Base-by-base conservation (phyloP, 495 filamentous ascomycete genomes). In the Lasiosphaeria ovina region DNA sequence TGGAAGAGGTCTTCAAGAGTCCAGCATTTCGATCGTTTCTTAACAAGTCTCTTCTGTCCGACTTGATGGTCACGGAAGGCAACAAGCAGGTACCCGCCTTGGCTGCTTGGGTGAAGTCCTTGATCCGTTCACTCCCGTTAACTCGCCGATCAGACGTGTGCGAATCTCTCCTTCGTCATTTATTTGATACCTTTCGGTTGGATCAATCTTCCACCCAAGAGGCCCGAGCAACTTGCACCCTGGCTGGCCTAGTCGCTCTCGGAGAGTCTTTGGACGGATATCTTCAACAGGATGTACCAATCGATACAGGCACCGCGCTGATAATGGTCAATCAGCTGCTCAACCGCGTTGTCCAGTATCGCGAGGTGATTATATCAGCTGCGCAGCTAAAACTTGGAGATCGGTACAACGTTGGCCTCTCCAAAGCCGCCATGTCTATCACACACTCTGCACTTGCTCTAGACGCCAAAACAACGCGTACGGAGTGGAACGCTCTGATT, bases 1-100 rank as follows among this genome's bases (percentile, higher is more conserved):
- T 89, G 51, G 90, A 95, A 62, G 83, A 88, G 54, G 83, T 94
- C 51, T 88, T 93, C 68, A 82, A 82, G 54, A 91, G 86, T 63
- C 82, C 85, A 16, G 84, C 85, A 38, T 87, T 91, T 61, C 79
- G 83, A 47, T 70, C 77, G 16, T 79, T 88, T 17, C 76, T 94
- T 7, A 69, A 79, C 61, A 71, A 80, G 49, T 82, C 83, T n/a
- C 74, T 80, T 3, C 77, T 82, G 17, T 77, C 81, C 10, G 81
- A 86, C 32, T 72, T 77, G 12, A 81, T 77, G 60, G 77, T 83
- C 4, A 76, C 80, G 50, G 80, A 84, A n/a, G 72, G 78, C 1
- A 72, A 86, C 33, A 80, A 81, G 38, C 81, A 87, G 45, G 77
- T 85, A 63, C 79, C 90, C 3, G 63, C 66, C 54, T 62, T 72